Percentiles rank a stretch among this genome's conserved stretches.
Evolutionary conservation across 1,284 basidiomycete species (phyloP).

Genomic region (Pyrrhoderma lamaoense): DNA sequence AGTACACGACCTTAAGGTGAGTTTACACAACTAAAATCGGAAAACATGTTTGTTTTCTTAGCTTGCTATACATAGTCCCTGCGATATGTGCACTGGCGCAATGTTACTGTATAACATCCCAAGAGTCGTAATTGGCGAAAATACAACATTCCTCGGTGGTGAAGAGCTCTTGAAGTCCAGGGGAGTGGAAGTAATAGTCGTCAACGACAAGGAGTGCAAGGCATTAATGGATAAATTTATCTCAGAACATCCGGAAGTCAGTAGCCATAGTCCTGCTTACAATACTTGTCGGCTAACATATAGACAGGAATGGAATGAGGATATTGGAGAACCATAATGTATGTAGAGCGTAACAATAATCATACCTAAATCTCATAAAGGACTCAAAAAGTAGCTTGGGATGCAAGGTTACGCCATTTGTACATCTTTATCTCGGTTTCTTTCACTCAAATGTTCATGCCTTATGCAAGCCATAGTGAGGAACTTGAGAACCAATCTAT

Average conservation of each 20-base stretch:
- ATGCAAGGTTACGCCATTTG: too few species aligned
- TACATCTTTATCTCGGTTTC: too few species aligned
- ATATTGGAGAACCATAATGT: constrained; percentile 40
- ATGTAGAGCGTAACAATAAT: too few species aligned
- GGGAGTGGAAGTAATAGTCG: constrained; percentile 47
- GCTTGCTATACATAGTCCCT: constrained; percentile 35
- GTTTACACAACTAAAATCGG: neutral
- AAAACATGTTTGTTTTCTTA: neutral
- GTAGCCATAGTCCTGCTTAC: constrained; percentile 20
- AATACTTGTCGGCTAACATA: neutral
- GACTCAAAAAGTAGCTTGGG: too few species aligned
- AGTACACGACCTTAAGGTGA: constrained; percentile 47
- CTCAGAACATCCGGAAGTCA: constrained; percentile 41
- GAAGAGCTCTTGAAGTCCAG: constrained; percentile 41
- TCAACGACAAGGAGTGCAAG: constrained; percentile 21
- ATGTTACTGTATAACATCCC: constrained; percentile 53
- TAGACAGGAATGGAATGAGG: constrained; percentile 50
- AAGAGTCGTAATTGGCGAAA: constrained; percentile 55
- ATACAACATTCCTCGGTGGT: constrained; percentile 40
- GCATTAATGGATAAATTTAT: constrained; percentile 33
- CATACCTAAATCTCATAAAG: too few species aligned
- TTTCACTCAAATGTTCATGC: too few species aligned
- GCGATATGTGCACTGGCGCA: constrained; percentile 56
- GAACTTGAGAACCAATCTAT: too few species aligned
- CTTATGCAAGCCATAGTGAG: too few species aligned